Evolutionary conservation across 2,329 filamentous ascomycete species (phyloP), one percentile per base, ranked within the genome.

Genomic region (Aspergillus sclerotialis): DNA sequence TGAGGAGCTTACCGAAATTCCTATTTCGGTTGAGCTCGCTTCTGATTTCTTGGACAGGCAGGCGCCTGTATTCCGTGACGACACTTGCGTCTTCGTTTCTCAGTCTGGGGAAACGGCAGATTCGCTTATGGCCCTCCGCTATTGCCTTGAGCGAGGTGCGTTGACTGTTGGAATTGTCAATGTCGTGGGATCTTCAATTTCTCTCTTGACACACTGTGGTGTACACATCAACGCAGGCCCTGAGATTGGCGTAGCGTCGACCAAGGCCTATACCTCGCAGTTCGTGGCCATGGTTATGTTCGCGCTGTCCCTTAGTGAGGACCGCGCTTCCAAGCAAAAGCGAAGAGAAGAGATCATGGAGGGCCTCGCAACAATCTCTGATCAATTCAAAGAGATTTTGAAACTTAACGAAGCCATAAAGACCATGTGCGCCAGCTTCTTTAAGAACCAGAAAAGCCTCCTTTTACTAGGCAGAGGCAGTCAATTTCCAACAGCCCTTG

Each of bases 251-350:
- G 92, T 98, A 47, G 92, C 92, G 40, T 96, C 90, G 30, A 98
- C 92, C 65, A 98, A 98, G 76, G 92, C 92, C 25, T 98, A 98
- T 72, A 98, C 92, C 10, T 96, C 92, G 30, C 92, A 98, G 64
- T 98, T 96, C 65, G 87, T 98, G 58, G 94, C 92, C 63, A 95
- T 98, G 88, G 84, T 96, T 69, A 98, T 98, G 92, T 96, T 98
- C 56, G 92, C 92, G 5, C 74, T 98, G 45, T 95, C 89, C 18
- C 78, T 98, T 38, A 92, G 86, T 56, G 92, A 98, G 70, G 92
- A 98, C 66, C 86, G 92, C 52, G 86, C 89, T 27, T 95, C 88
- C 50, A 98, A 98, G 78, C 78, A 83, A 55, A 79, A 84, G 70
- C 80, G 90, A 58, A 84, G 92, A 19, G 80, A 92, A 66, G 89